Conservation (phyloP, 164 flowering plant species). For the Cinnamomum chago region DNA sequence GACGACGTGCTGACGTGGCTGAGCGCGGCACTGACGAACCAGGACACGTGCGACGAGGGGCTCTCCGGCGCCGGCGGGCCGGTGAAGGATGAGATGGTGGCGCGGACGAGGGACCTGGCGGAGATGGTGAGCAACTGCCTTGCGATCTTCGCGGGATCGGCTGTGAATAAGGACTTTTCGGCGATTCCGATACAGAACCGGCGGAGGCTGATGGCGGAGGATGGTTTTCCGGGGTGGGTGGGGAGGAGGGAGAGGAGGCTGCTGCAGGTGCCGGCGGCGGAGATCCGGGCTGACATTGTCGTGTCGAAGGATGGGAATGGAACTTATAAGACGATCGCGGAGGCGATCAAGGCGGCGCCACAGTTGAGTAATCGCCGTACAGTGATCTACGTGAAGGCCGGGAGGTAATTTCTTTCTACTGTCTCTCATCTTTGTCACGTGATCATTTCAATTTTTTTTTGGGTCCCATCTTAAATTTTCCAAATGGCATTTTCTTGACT, state of each 20-base stretch:
- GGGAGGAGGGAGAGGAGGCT: constrained; percentile 44
- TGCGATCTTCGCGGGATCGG: constrained; percentile 43
- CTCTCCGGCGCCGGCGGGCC: constrained; percentile 25
- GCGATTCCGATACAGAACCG: constrained; percentile 74
- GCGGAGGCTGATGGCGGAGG: constrained; percentile 27
- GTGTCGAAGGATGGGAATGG: constrained; percentile 76
- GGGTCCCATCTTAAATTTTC: no score
- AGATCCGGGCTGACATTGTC: constrained; percentile 58
- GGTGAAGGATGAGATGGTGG: constrained; percentile 32
- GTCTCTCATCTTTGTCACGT: no score
- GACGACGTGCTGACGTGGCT: constrained; percentile 91
- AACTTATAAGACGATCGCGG: constrained; percentile 50
- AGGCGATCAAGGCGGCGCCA: constrained; percentile 85
- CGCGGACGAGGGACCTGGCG: constrained; percentile 31
- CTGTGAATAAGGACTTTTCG: constrained; percentile 37
- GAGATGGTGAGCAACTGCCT: constrained; percentile 63
- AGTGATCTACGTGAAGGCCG: constrained; percentile 77
- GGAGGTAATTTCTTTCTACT: constrained; percentile 48
- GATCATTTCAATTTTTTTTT: not conserved
- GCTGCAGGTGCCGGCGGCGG: constrained; percentile 39
- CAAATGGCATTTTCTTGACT: no score
- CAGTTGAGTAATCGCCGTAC: constrained; percentile 51
- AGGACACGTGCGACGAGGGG: constrained; percentile 93
- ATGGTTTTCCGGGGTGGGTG: constrained; percentile 65
- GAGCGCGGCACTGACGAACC: constrained; percentile 85